Conservation (phyloP, 202 grass and related monocot species). For the Digitaria exilis region DNA sequence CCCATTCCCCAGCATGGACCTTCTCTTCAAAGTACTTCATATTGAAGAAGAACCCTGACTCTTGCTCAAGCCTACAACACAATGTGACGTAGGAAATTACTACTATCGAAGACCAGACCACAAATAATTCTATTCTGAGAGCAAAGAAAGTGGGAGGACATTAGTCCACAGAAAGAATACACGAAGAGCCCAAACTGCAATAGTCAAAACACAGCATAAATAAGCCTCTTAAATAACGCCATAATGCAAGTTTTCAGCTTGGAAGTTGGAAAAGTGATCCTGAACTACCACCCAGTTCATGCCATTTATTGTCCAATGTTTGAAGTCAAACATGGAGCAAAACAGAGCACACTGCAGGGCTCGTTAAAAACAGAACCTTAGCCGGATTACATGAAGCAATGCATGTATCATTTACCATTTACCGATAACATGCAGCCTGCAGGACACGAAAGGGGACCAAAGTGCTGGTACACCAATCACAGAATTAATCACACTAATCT, state of each 20-base stretch:
- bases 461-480: not conserved
- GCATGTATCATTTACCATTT: not conserved
- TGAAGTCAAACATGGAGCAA: not conserved
- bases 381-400: too few relatives aligned
- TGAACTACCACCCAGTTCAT: not conserved
- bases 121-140: not conserved
- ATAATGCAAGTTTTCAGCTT: not conserved
- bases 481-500: conserved; percentile 27
- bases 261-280: not conserved
- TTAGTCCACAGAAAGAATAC: not conserved
- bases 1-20: conserved; percentile 87
- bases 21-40: conserved; percentile 98
- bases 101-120: not conserved
- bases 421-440: too few relatives aligned
- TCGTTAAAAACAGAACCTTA: not conserved
- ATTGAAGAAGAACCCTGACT: conserved; percentile 94
- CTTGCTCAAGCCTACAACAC: conserved; percentile 85
- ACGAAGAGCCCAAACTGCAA: not conserved
- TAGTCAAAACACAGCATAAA: not conserved
- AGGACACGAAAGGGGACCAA: not conserved
- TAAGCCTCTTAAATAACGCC: not conserved
- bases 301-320: not conserved
- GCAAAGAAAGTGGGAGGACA: not conserved
- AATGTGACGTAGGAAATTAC: conserved; percentile 25
- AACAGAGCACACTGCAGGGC: not conserved